Percentiles rank a stretch among this genome's conserved stretches.
Conservation (phyloP, 129 eudicot species). For the Heracleum sosnowskyi region DNA sequence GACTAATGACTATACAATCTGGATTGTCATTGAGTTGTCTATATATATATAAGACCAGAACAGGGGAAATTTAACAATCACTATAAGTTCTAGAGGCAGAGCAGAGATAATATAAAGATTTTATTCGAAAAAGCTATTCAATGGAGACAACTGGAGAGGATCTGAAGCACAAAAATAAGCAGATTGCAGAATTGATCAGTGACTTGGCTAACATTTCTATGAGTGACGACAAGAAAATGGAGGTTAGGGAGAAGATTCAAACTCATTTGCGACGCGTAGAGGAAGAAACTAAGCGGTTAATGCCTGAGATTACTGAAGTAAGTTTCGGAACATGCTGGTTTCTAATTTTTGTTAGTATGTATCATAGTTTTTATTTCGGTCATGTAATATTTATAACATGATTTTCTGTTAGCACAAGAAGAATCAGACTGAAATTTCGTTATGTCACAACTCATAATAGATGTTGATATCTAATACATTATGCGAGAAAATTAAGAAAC, state of each 20-base stretch:
- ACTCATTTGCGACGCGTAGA: conserved; percentile 76
- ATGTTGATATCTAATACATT: not conserved
- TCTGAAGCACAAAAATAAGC: conserved; percentile 35
- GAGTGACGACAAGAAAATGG: conserved; percentile 50
- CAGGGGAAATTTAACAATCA: not conserved
- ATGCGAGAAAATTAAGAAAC: not conserved
- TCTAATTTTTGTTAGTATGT: too few relatives aligned
- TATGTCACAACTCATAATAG: too few relatives aligned
- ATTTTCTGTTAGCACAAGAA: not conserved
- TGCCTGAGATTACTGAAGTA: conserved; percentile 64
- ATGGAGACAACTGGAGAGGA: conserved; percentile 30
- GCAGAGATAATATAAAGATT: too few relatives aligned
- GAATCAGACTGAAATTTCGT: too few relatives aligned
- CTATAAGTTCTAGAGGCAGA: not conserved
- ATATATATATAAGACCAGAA: too few relatives aligned
- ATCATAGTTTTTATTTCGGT: not conserved
- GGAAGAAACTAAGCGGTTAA: conserved; percentile 68
- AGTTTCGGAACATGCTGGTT: too few relatives aligned
- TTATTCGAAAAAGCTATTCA: too few relatives aligned
- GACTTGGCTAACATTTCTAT: conserved; percentile 34
- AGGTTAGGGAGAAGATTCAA: conserved; percentile 65
- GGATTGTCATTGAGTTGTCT: not conserved
- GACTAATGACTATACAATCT: not conserved
- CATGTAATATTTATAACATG: not conserved
- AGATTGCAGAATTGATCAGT: conserved; percentile 25